These are phyloP conservation scores for Yamadazyma kanchanaburiensis DNA, from an alignment of 1,139 yeast species.

Conservation along the genomic window DNA sequence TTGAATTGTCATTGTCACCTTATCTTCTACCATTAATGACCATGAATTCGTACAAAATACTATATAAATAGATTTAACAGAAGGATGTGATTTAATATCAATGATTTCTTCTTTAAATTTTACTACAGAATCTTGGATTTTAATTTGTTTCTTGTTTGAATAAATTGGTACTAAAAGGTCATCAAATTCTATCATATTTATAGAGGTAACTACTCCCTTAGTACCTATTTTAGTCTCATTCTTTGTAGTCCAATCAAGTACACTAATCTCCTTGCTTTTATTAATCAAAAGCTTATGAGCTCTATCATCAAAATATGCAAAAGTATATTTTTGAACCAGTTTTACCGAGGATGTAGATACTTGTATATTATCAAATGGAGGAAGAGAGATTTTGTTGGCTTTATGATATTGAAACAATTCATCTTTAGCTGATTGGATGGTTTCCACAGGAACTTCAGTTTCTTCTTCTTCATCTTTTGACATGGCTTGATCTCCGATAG, in stretches of 20 bases:
- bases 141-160: constrained; percentile 17
- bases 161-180: constrained; percentile 15
- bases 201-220: constrained; percentile 15
- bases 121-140: constrained; percentile 13
- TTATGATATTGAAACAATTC: constrained; percentile 42
- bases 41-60: constrained; percentile 8
- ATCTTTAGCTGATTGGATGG: constrained; percentile 31
- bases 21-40: constrained; percentile 7
- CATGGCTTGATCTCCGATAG: constrained; percentile 16
- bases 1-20: background rate
- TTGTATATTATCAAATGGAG: constrained; percentile 7
- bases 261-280: constrained; percentile 21
- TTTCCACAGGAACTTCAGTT: constrained; percentile 17
- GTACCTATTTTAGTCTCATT: constrained; percentile 12
- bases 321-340: constrained; percentile 13
- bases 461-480: constrained; percentile 1
- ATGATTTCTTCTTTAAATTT: constrained; percentile 14
- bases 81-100: constrained; percentile 24
- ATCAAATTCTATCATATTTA: constrained; percentile 13
- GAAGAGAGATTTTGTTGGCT: constrained; percentile 34
- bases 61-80: constrained; percentile 8
- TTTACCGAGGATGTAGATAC: constrained; percentile 1
- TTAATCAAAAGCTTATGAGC: constrained; percentile 17
- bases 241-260: constrained; percentile 14
- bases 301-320: constrained; percentile 12